Evolutionary conservation across 1,284 basidiomycete species (phyloP).

Genomic region (Cryptococcus amylolentus): DNA sequence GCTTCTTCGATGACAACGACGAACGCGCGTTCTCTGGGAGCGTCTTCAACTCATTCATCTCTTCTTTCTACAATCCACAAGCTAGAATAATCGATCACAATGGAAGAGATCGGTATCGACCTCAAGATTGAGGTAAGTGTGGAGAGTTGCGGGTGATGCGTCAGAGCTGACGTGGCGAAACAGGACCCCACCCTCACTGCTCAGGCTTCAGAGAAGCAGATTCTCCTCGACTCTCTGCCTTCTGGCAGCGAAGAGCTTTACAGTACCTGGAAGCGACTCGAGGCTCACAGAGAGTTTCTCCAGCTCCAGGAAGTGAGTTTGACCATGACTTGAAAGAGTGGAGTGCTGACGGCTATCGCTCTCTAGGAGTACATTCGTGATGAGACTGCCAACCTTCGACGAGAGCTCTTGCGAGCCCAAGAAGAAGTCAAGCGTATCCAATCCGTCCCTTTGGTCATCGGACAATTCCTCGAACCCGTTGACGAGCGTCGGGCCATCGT

Average conservation of each 20-base stretch:
- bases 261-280: slow-evolving; percentile 90
- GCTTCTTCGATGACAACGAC: slow-evolving; percentile 5
- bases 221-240: slow-evolving; percentile 74
- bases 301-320: slow-evolving; percentile 75
- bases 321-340: neutral
- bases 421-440: slow-evolving; percentile 99
- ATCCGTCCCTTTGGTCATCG: slow-evolving; percentile 98
- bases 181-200: slow-evolving; percentile 88
- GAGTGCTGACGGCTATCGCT: slow-evolving; percentile 6
- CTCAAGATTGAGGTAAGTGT: slow-evolving; percentile 71
- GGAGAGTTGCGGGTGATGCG: neutral
- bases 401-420: slow-evolving; percentile 95
- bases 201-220: slow-evolving; percentile 81
- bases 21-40: slow-evolving; percentile 2
- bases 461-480: slow-evolving; percentile 98
- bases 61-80: neutral
- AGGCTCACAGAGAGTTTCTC: slow-evolving; percentile 87
- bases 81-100: slow-evolving; percentile 20
- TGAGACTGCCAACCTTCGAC: slow-evolving; percentile 95
- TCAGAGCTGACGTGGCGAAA: neutral
- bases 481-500: slow-evolving; percentile 98
- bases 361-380: slow-evolving; percentile 87
- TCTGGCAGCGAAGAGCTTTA: slow-evolving; percentile 82
- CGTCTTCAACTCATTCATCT: slow-evolving; percentile 5
- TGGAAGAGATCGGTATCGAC: slow-evolving; percentile 64